These are phyloP conservation scores for Neoascochyta sp. DNA, from an alignment of 2,329 filamentous ascomycete species.

Conservation along the genomic window DNA sequence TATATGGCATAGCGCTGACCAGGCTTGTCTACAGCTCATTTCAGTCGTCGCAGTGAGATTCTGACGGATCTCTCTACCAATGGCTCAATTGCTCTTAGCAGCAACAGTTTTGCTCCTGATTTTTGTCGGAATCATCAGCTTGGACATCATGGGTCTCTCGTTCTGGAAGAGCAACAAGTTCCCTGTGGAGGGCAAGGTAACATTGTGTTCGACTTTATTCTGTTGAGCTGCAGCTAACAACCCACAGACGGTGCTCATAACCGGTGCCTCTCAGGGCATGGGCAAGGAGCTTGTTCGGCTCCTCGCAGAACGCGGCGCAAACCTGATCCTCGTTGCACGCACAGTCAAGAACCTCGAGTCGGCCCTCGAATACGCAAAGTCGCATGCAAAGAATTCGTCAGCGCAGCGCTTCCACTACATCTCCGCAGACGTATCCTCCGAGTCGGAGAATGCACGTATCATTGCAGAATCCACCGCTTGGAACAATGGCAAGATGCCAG, in stretches of 20 bases:
- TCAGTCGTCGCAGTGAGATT: constrained; percentile 1
- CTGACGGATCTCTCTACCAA: constrained; percentile 28
- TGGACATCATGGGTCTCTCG: constrained; percentile 65
- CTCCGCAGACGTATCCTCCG: constrained; percentile 72
- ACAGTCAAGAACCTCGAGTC: constrained; percentile 69
- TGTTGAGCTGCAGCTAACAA: constrained; percentile 13
- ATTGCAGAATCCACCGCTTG: constrained; percentile 69
- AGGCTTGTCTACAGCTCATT: too few species aligned
- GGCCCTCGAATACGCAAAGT: constrained; percentile 64
- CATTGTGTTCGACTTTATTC: too few species aligned
- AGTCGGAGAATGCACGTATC: constrained; percentile 66
- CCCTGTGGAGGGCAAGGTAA: constrained; percentile 77
- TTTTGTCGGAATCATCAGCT: constrained; percentile 37
- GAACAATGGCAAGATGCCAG: constrained; percentile 71
- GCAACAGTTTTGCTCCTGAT: constrained; percentile 34
- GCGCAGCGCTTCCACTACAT: constrained; percentile 80
- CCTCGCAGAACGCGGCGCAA: constrained; percentile 78
- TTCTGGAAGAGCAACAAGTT: constrained; percentile 66
- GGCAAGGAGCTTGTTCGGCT: constrained; percentile 71
- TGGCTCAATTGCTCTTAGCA: constrained; percentile 39
- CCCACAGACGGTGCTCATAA: constrained; percentile 76
- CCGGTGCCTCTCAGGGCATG: constrained; percentile 91
- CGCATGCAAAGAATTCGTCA: constrained; percentile 60
- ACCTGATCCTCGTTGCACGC: constrained; percentile 80
- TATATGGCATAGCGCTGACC: constrained; percentile 6